Conservation (phyloP, 164 flowering plant genomes). For the Hamamelis virginiana region DNA sequence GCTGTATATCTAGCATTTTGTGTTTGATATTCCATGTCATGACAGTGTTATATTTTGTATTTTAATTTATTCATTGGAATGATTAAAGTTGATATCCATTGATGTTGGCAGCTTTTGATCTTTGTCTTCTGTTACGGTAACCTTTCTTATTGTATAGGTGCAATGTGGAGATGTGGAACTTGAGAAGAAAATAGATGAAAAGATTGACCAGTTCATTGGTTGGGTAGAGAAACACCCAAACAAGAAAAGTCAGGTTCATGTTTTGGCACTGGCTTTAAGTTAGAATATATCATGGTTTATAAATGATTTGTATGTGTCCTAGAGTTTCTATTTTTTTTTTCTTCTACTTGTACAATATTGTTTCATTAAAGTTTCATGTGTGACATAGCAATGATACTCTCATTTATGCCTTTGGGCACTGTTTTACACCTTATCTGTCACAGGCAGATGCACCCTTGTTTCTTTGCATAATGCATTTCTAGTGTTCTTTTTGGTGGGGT, state of each 20-base stretch:
- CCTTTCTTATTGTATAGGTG: conserved; percentile 45
- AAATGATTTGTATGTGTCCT: background rate
- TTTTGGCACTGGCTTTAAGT: background rate
- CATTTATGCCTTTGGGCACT: background rate
- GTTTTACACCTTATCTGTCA: background rate
- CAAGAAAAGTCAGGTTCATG: conserved; percentile 94
- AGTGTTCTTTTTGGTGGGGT: background rate
- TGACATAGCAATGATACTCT: background rate
- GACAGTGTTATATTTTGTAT: background rate
- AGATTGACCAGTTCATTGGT: conserved; percentile 82
- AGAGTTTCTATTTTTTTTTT: background rate
- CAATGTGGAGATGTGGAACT: conserved; percentile 91
- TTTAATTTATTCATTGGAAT: background rate
- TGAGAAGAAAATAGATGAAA: conserved; percentile 93
- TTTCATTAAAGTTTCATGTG: background rate
- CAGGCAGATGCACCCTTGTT: background rate
- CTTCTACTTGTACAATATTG: background rate
- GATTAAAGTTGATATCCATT: background rate
- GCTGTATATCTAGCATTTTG: background rate
- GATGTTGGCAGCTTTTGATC: background rate
- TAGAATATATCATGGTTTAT: background rate
- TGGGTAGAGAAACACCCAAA: conserved; percentile 98
- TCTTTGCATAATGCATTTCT: background rate
- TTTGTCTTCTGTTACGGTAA: background rate
- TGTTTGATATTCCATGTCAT: background rate